Percentiles rank a stretch among this genome's conserved stretches.
phyloP scores from a whole-genome alignment of 352 stramenopile genomes.

The Saprolegnia diclina region DNA sequence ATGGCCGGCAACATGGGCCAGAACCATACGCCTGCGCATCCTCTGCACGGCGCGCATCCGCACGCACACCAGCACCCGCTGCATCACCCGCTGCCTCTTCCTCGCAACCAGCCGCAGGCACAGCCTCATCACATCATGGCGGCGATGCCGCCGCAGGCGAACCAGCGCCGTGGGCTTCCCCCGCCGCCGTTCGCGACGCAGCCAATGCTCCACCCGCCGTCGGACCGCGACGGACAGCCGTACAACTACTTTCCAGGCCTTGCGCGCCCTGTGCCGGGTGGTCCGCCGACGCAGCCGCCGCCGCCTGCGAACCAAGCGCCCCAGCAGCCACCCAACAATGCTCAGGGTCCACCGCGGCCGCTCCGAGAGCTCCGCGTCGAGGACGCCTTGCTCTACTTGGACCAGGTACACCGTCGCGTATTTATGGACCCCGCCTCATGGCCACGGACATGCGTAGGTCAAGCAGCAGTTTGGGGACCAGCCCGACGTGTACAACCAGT shows the following conservation, averaged over 20 bases:
- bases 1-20: constrained; percentile 15
- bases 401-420: no score
- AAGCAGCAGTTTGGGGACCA: constrained; percentile 99
- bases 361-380: constrained; percentile 90
- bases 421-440: not conserved
- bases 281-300: not conserved
- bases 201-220: constrained; percentile 12
- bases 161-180: constrained; percentile 8
- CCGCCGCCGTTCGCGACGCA: constrained; percentile 19
- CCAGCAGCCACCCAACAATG: constrained; percentile 5
- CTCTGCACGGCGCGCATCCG: constrained; percentile 19
- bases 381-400: constrained; percentile 98
- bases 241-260: constrained; percentile 22
- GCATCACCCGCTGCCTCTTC: constrained; percentile 24
- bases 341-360: constrained; percentile 27
- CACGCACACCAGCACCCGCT: constrained; percentile 21
- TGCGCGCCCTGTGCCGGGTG: not conserved
- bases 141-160: constrained; percentile 7
- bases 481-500: constrained; percentile 99
- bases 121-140: constrained; percentile 23
- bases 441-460: constrained; percentile 46
- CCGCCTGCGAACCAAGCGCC: not conserved
- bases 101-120: not conserved
- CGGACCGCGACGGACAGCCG: constrained; percentile 5
- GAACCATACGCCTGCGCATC: constrained; percentile 19